A percentile compares a stretch with the other conserved stretches of the same genome.
These are phyloP conservation scores for Clavispora phyllophila DNA, from an alignment of 805 yeast species.

Conservation along the genomic window DNA sequence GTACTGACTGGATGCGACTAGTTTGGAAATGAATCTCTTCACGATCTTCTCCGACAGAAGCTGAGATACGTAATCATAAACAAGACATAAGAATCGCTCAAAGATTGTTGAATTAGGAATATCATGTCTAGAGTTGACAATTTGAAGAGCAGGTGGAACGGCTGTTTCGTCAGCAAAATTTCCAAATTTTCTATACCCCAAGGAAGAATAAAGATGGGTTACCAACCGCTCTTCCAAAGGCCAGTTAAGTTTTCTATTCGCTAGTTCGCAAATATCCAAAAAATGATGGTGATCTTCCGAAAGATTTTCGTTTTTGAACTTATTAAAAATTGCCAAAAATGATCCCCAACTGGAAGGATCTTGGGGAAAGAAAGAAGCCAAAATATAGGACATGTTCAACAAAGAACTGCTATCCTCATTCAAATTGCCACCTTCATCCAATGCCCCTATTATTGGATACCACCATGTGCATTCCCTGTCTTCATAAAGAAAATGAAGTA, in stretches of 20 bases:
- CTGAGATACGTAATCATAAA: slow-evolving; percentile 29
- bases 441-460: slow-evolving; percentile 19
- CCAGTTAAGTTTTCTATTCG: slow-evolving; percentile 25
- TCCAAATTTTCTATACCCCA: slow-evolving; percentile 29
- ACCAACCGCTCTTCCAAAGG: slow-evolving; percentile 32
- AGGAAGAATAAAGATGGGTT: slow-evolving; percentile 22
- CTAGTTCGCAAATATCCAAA: slow-evolving; percentile 23
- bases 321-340: slow-evolving; percentile 18
- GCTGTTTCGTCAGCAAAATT: slow-evolving; percentile 32
- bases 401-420: slow-evolving; percentile 7
- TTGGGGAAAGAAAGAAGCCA: slow-evolving; percentile 14
- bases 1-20: slow-evolving; percentile 35
- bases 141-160: slow-evolving; percentile 19
- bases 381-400: slow-evolving; percentile 15
- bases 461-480: slow-evolving; percentile 20
- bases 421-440: slow-evolving; percentile 8
- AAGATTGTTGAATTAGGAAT: slow-evolving; percentile 25
- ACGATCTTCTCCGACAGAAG: slow-evolving; percentile 20
- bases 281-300: slow-evolving; percentile 21
- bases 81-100: slow-evolving; percentile 32
- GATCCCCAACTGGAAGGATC: slow-evolving; percentile 20
- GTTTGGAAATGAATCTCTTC: slow-evolving; percentile 28
- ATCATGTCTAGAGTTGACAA: slow-evolving; percentile 21
- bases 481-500: slow-evolving; percentile 16
- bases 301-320: slow-evolving; percentile 8